These are phyloP conservation scores for Fusarium chaquense DNA, from an alignment of 2,329 filamentous ascomycete species.

Conservation along the genomic window DNA sequence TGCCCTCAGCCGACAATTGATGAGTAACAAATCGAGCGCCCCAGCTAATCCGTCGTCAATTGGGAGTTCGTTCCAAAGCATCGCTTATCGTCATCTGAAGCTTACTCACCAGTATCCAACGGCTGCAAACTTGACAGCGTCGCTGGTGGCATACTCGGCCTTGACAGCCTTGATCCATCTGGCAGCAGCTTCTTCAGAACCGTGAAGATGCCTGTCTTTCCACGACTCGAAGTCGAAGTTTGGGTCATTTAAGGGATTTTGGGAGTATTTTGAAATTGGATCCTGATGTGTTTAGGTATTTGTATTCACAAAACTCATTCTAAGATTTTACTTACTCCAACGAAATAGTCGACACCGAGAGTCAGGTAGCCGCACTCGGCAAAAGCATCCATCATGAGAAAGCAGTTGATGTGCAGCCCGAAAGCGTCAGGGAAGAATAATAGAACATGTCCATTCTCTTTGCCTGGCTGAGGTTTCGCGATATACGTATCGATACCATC, in stretches of 20 bases:
- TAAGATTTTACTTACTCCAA: background rate
- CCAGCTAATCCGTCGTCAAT: no score
- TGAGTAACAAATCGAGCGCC: conserved; percentile 1
- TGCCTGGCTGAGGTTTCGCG: background rate
- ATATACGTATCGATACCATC: background rate
- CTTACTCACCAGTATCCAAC: conserved; percentile 9
- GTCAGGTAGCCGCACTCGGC: conserved; percentile 1
- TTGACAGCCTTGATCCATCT: conserved; percentile 6
- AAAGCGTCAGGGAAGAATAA: background rate
- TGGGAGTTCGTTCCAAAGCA: no score
- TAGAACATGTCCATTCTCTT: background rate
- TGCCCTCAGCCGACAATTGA: background rate
- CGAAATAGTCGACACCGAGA: conserved; percentile 2
- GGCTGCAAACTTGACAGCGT: background rate
- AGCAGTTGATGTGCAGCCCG: background rate
- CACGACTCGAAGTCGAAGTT: conserved; percentile 2
- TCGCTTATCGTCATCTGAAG: no score
- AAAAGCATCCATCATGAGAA: conserved; percentile 2
- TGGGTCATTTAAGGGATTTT: no score
- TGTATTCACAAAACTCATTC: no score
- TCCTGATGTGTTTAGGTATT: no score
- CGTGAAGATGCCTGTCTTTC: background rate
- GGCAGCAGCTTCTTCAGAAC: background rate
- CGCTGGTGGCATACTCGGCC: background rate
- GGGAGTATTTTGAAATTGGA: no score